These are phyloP conservation scores for Colletotrichum simmondsii DNA, from an alignment of 2,329 filamentous ascomycete genomes.

Conservation along the genomic window DNA sequence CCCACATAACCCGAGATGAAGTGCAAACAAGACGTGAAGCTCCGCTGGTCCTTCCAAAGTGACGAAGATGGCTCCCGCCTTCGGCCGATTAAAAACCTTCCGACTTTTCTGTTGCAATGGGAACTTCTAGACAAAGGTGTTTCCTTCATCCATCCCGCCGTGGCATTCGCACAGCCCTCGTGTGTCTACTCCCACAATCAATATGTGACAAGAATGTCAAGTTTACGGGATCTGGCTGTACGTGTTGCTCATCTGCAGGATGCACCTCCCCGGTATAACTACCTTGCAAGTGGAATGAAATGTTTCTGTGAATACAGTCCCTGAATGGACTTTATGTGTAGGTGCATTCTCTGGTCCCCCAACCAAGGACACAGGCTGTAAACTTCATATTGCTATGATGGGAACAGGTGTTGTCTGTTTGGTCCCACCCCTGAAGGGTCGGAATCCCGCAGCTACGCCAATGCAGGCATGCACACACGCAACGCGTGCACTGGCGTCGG, in stretches of 20 bases:
- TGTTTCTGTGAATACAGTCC: background rate
- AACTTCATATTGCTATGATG: background rate
- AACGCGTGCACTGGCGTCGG: background rate
- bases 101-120: too few relatives aligned
- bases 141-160: background rate
- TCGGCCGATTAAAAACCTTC: background rate
- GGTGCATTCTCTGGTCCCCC: background rate
- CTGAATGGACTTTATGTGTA: too few relatives aligned
- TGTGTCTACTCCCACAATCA: background rate
- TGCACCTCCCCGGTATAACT: background rate
- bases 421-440: background rate
- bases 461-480: constrained; percentile 26
- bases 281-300: background rate
- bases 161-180: too few relatives aligned
- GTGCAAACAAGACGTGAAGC: background rate
- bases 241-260: background rate
- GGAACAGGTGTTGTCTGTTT: background rate
- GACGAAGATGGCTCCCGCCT: background rate
- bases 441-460: constrained; percentile 22
- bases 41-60: background rate
- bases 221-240: constrained; percentile 10
- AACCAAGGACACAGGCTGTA: too few relatives aligned
- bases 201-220: background rate
- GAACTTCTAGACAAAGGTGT: background rate
- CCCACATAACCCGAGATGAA: background rate